A percentile compares a stretch with the other conserved stretches of the same genome.
phyloP scores from a whole-genome alignment of 768 basidiomycete genomes.

The Collybiopsis confluens region DNA sequence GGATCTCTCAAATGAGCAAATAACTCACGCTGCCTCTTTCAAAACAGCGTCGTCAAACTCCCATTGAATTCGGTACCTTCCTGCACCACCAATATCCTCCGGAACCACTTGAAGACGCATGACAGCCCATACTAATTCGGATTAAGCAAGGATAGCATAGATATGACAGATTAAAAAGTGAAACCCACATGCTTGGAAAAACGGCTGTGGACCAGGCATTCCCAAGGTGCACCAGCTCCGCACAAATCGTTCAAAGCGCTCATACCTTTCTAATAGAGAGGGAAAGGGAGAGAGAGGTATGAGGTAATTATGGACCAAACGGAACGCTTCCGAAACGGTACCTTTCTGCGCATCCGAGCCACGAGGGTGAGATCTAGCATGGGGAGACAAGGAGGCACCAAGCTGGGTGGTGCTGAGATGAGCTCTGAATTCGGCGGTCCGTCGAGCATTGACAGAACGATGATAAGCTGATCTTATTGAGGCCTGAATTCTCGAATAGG shows the following conservation, averaged over 20 bases:
- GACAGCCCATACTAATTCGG: slow-evolving; percentile 60
- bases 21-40: slow-evolving; percentile 86
- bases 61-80: slow-evolving; percentile 72
- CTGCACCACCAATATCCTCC: slow-evolving; percentile 77
- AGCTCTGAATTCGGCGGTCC: slow-evolving; percentile 82
- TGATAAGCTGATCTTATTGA: slow-evolving; percentile 85
- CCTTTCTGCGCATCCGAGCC: slow-evolving; percentile 67
- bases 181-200: slow-evolving; percentile 61
- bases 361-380: slow-evolving; percentile 62
- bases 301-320: not conserved
- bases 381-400: slow-evolving; percentile 75
- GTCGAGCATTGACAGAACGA: slow-evolving; percentile 68
- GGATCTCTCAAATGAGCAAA: slow-evolving; percentile 12
- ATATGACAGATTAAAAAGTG: too few species aligned
- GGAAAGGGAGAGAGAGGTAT: not conserved
- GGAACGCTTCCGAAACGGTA: slow-evolving; percentile 16
- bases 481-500: slow-evolving; percentile 82
- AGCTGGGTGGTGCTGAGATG: slow-evolving; percentile 75
- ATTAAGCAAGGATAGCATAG: slow-evolving; percentile 16
- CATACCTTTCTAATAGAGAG: slow-evolving; percentile 52
- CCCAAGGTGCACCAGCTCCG: slow-evolving; percentile 81
- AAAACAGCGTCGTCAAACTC: slow-evolving; percentile 93
- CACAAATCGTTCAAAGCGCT: slow-evolving; percentile 72
- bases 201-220: slow-evolving; percentile 87
- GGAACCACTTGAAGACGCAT: slow-evolving; percentile 81